phyloP scores from a whole-genome alignment of 176 grass and related monocot genomes.

The Aegilops speltoides region DNA sequence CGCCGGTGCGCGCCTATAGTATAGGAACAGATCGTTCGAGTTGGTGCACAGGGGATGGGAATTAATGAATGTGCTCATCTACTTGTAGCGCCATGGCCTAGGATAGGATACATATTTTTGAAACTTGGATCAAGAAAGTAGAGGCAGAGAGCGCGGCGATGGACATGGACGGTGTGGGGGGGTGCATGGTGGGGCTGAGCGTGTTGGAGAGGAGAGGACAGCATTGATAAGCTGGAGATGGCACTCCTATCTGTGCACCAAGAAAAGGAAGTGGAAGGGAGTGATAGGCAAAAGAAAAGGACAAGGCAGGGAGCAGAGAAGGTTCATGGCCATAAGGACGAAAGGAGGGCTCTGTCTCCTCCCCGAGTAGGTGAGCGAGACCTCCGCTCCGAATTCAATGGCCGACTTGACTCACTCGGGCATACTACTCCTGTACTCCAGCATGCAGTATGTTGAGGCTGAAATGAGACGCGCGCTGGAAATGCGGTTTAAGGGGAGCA shows the following conservation, averaged over 20 bases:
- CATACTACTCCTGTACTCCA: too few species aligned
- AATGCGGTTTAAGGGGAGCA: background rate
- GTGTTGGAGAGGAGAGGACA: slow-evolving; percentile 23
- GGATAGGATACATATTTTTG: slow-evolving; percentile 13
- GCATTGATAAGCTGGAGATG: slow-evolving; percentile 30
- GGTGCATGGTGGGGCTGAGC: slow-evolving; percentile 20
- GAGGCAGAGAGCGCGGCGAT: background rate
- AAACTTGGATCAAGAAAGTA: background rate
- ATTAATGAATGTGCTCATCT: slow-evolving; percentile 37
- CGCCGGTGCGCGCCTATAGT: background rate
- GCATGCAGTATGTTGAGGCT: background rate
- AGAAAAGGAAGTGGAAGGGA: slow-evolving; percentile 3
- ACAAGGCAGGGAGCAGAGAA: background rate
- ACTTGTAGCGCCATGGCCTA: background rate
- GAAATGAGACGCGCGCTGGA: background rate
- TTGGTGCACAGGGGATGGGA: slow-evolving; percentile 17
- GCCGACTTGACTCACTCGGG: slow-evolving; percentile 1
- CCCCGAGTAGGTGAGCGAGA: slow-evolving; percentile 8
- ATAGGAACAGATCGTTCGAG: slow-evolving; percentile 1
- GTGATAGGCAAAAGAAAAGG: background rate
- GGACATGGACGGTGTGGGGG: slow-evolving; percentile 29
- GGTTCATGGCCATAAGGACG: background rate
- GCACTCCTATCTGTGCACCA: background rate
- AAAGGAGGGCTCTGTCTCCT: slow-evolving; percentile 14
- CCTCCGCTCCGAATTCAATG: slow-evolving; percentile 33